Conservation (phyloP, 352 stramenopile genomes). For the Pythium utonaiense region DNA sequence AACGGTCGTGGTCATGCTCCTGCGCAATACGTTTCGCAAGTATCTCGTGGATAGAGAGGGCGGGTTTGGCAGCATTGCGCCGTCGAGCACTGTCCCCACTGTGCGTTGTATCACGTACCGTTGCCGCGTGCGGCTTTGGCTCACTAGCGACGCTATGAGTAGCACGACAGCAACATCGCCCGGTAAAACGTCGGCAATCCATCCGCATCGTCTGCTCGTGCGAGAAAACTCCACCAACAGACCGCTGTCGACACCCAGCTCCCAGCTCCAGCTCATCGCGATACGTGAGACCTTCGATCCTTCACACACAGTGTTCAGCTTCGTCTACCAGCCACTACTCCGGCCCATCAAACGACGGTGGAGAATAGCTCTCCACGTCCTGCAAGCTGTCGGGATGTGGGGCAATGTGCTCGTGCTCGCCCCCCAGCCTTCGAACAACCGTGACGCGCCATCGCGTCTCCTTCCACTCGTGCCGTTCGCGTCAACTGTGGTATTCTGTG, state of each 20-base stretch:
- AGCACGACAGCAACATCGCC: not conserved
- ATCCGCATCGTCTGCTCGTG: not conserved
- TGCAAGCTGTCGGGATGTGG: not conserved
- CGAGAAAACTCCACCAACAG: not conserved
- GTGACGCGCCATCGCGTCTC: not conserved
- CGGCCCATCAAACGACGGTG: not conserved
- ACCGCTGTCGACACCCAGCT: not conserved
- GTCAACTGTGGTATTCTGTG: not conserved
- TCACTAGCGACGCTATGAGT: not conserved
- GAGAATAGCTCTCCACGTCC: not conserved
- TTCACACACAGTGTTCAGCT: not conserved
- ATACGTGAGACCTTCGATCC: not conserved
- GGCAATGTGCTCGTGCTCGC: not conserved
- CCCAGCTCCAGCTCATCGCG: constrained; percentile 3
- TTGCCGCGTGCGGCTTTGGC: constrained; percentile 16
- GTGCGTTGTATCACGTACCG: constrained; percentile 27
- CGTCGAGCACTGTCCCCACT: not conserved
- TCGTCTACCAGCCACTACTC: not conserved
- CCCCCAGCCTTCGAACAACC: not conserved
- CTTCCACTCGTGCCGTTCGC: not conserved
- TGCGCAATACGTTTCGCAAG: constrained; percentile 12
- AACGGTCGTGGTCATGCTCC: constrained; percentile 15
- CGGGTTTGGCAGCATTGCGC: not conserved
- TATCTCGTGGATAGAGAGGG: constrained; percentile 2
- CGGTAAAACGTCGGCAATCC: not conserved